Percentiles rank a stretch among this genome's conserved stretches.
Evolutionary conservation across 371 early-diverging fungal genomes (phyloP).

Genomic region (Mucor lusitanicus): DNA sequence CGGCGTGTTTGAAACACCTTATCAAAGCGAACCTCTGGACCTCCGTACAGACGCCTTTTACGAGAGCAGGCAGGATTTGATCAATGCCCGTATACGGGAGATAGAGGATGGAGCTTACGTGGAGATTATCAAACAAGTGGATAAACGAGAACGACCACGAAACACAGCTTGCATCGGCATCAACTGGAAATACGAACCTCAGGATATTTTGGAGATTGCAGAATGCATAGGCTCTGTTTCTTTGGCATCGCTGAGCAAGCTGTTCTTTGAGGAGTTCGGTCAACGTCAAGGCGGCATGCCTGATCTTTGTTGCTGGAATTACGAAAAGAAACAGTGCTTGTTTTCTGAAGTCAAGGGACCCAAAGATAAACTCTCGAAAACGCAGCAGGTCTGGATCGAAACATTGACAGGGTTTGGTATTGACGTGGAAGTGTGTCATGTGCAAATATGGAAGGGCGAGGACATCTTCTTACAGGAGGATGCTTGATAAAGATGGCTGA

Average conservation of each 20-base stretch:
- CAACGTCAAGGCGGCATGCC: slow-evolving; percentile 71
- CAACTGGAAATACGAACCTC: slow-evolving; percentile 58
- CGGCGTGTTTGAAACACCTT: slow-evolving; percentile 79
- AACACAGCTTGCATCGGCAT: slow-evolving; percentile 61
- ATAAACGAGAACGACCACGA: slow-evolving; percentile 50
- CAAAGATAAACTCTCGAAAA: slow-evolving; percentile 70
- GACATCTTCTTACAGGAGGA: slow-evolving; percentile 32
- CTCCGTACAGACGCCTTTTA: slow-evolving; percentile 71
- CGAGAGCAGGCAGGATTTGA: slow-evolving; percentile 47
- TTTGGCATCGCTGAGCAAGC: slow-evolving; percentile 56
- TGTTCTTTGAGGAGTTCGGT: slow-evolving; percentile 67
- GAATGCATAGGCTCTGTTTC: slow-evolving; percentile 64
- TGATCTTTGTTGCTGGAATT: slow-evolving; percentile 74
- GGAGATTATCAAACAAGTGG: slow-evolving; percentile 42
- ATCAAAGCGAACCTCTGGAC: slow-evolving; percentile 74
- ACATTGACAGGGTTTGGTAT: slow-evolving; percentile 55
- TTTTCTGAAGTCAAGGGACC: slow-evolving; percentile 84
- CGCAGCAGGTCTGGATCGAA: slow-evolving; percentile 78
- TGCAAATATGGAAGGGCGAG: slow-evolving; percentile 55
- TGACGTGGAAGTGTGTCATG: slow-evolving; percentile 68
- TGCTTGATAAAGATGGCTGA: background rate
- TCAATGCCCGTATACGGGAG: slow-evolving; percentile 55
- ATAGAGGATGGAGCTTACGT: slow-evolving; percentile 44
- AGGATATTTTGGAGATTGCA: slow-evolving; percentile 56
- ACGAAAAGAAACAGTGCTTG: slow-evolving; percentile 50